phyloP scores from a whole-genome alignment of 2,329 filamentous ascomycete species.

The Paraconiothyrium sp. region DNA sequence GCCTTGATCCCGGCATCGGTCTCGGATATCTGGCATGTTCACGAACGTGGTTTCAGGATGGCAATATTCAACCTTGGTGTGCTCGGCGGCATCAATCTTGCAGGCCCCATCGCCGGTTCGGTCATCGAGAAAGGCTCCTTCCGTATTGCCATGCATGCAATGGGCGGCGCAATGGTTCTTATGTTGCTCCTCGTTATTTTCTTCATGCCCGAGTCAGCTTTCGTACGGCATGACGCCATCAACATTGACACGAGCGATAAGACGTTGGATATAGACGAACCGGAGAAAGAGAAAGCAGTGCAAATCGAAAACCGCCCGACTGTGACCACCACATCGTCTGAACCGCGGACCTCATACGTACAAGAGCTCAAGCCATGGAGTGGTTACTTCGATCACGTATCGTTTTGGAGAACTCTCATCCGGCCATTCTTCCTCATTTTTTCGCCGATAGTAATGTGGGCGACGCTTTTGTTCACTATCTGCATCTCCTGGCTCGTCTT shows the following conservation, averaged over 20 bases:
- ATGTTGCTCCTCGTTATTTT: constrained; percentile 35
- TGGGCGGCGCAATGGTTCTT: constrained; percentile 33
- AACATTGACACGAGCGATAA: constrained; percentile 33
- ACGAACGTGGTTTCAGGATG: constrained; percentile 36
- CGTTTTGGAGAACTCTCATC: constrained; percentile 32
- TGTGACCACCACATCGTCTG: background rate
- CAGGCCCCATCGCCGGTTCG: constrained; percentile 32
- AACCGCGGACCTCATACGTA: constrained; percentile 18
- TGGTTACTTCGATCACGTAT: constrained; percentile 33
- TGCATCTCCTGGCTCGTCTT: constrained; percentile 41
- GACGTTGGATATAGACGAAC: constrained; percentile 17
- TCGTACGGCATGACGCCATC: constrained; percentile 19
- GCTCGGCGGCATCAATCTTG: constrained; percentile 37
- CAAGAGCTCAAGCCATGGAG: constrained; percentile 27
- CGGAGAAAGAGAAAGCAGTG: constrained; percentile 23
- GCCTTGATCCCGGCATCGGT: constrained; percentile 37
- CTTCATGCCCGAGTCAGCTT: constrained; percentile 38
- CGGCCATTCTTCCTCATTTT: constrained; percentile 30
- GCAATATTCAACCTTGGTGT: constrained; percentile 38
- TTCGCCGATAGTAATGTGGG: constrained; percentile 35
- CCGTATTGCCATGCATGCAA: constrained; percentile 32
- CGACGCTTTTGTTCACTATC: constrained; percentile 34
- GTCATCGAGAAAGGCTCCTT: constrained; percentile 34
- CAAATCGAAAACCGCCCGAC: constrained; percentile 20
- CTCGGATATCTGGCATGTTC: constrained; percentile 36